A percentile compares a stretch with the other conserved stretches of the same genome.
Evolutionary conservation across 2,329 filamentous ascomycete species (phyloP).

Genomic region (Leptosphaerulina australis): DNA sequence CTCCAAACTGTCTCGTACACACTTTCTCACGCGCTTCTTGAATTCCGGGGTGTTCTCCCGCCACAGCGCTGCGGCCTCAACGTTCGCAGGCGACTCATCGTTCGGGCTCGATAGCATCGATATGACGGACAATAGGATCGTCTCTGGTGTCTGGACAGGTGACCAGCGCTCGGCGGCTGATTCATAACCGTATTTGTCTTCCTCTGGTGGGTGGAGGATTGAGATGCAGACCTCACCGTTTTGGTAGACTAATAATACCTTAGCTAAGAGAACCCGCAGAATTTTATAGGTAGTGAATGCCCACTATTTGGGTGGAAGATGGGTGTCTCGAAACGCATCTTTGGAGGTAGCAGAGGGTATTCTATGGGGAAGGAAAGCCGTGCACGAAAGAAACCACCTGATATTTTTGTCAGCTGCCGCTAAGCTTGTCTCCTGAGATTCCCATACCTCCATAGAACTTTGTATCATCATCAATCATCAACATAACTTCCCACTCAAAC

Average conservation of each 20-base stretch:
- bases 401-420: constrained; percentile 9
- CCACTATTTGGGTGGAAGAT: constrained; percentile 96
- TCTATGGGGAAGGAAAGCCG: constrained; percentile 95
- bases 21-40: constrained; percentile 81
- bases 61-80: constrained; percentile 97
- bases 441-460: constrained; percentile 85
- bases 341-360: constrained; percentile 94
- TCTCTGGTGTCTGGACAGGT: constrained; percentile 95
- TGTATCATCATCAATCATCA: constrained; percentile 96
- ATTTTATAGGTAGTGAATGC: constrained; percentile 17
- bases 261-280: not conserved
- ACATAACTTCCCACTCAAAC: constrained; percentile 98
- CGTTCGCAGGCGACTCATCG: constrained; percentile 94
- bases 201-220: constrained; percentile 94
- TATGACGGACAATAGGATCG: constrained; percentile 96
- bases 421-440: not conserved
- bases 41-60: constrained; percentile 82
- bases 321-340: constrained; percentile 93
- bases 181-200: constrained; percentile 98
- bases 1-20: constrained; percentile 65
- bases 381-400: constrained; percentile 89
- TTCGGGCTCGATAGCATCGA: constrained; percentile 98
- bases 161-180: constrained; percentile 95
- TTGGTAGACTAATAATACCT: constrained; percentile 71
- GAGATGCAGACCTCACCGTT: constrained; percentile 95